Evolutionary conservation across 176 grass and related monocot species (phyloP).

Genomic region (Rhynchospora tenuis): DNA sequence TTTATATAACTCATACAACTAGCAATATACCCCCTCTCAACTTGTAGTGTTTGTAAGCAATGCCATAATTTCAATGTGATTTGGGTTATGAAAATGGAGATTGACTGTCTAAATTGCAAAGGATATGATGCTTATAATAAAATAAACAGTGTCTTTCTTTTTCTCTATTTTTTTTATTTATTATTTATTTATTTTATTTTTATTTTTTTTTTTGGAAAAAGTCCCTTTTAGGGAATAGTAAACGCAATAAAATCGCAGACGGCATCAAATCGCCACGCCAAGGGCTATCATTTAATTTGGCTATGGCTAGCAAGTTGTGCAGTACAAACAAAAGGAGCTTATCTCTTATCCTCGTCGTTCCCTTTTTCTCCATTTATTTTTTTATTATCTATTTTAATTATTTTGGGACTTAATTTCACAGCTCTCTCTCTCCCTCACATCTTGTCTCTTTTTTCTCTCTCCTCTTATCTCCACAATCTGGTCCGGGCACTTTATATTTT

Average conservation of each 20-base stretch:
- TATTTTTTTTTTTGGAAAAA: no score
- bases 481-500: background rate
- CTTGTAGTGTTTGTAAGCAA: no score
- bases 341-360: slow-evolving; percentile 17
- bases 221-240: background rate
- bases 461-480: background rate
- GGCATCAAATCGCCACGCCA: slow-evolving; percentile 23
- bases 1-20: no score
- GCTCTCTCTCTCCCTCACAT: background rate
- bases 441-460: no score
- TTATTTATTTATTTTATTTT: no score
- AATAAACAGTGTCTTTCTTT: no score
- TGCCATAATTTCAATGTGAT: no score
- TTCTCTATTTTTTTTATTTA: no score
- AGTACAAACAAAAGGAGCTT: background rate
- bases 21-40: no score
- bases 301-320: background rate
- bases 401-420: background rate
- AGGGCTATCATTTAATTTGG: background rate
- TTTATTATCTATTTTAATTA: no score
- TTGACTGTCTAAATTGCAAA: background rate
- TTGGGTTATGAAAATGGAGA: background rate
- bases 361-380: background rate
- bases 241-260: slow-evolving; percentile 3
- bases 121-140: background rate